Evolutionary conservation across 2,329 filamentous ascomycete genomes (phyloP), one percentile per base, ranked within the genome.

Genomic region (Huntiella omanensis): DNA sequence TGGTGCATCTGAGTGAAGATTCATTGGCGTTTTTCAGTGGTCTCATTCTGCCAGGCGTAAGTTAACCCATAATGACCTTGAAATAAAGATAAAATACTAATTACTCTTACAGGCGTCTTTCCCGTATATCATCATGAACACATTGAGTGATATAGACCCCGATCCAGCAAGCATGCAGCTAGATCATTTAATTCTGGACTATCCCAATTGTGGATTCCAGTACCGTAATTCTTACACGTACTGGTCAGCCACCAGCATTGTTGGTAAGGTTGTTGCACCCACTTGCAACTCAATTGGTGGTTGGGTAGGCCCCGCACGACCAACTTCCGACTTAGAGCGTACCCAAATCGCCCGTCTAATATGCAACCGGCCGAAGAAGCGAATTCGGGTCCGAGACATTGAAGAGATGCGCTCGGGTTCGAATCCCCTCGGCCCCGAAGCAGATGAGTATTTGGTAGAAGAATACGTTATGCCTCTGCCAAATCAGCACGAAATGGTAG

Each of bases 11-110:
- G 55, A 76, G 76, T 54, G 80, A 79, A 15, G 78, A 83, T 55
- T 72, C 80, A 12, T 78, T 83, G 72, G 80, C 81, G 5, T 86
- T 81, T 63, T 84, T 85, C 55, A 81, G 77, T 34, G 80, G 80
- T 3, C 68, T 85, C 11, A 71, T 85, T 33, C 62, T 86, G 3
- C 81, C 81, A 6, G 81, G 81, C 8, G 68, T 72, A 58, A 69
- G 75, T 58, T 7, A 10, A 38, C 19, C 11, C 13, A n/a, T 48
- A 3, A 3, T 32, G 11, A 12, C 19, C 13, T 32, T 44, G 19
- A 13, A 22, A 28, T 22, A 22, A 28, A 28, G 6, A 7, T 28
- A 4, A 3, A 5, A 28, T 38, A 40, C 45, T 53, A 37, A 52
- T 43, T 8, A 6, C 13, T 41, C 4, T n/a, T 17, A 35, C 49